phyloP scores from a whole-genome alignment of 768 basidiomycete species.

The Phylloporus sp. region DNA sequence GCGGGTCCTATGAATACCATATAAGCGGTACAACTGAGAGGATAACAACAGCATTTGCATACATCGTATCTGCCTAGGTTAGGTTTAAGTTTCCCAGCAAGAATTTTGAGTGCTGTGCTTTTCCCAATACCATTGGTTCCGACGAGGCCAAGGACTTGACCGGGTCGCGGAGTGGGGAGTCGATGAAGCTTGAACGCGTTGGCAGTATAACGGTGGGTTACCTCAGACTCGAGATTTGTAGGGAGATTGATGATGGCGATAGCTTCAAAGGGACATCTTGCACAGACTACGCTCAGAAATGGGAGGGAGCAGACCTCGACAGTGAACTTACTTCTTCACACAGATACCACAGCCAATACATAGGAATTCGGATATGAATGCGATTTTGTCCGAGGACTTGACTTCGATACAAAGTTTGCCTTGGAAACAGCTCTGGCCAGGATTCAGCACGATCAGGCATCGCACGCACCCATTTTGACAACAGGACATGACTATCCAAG shows the following conservation, averaged over 20 bases:
- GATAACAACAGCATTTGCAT: constrained; percentile 25
- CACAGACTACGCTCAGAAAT: constrained; percentile 2
- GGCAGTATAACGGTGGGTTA: constrained; percentile 97
- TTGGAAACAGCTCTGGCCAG: constrained; percentile 25
- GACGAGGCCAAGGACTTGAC: constrained; percentile 97
- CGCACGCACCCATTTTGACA: constrained; percentile 84
- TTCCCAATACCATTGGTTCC: constrained; percentile 99
- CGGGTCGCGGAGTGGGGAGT: constrained; percentile 93
- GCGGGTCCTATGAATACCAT: constrained; percentile 66
- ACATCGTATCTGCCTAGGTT: constrained; percentile 97
- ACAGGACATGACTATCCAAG: constrained; percentile 82
- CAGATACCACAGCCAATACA: constrained; percentile 99
- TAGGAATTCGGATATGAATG: constrained; percentile 97
- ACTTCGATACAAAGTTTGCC: constrained; percentile 99
- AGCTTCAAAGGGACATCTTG: constrained; percentile 97
- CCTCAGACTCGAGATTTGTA: constrained; percentile 92
- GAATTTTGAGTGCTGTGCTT: constrained; percentile 93
- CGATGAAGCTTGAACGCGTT: constrained; percentile 99
- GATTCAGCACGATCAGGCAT: constrained; percentile 1
- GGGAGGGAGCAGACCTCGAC: neutral
- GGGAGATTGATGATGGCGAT: constrained; percentile 99
- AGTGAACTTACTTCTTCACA: constrained; percentile 84
- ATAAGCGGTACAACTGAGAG: neutral
- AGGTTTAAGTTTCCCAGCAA: constrained; percentile 96
- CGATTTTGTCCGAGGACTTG: constrained; percentile 92